phyloP scores from a whole-genome alignment of 768 basidiomycete genomes.

The Pholiota molesta region DNA sequence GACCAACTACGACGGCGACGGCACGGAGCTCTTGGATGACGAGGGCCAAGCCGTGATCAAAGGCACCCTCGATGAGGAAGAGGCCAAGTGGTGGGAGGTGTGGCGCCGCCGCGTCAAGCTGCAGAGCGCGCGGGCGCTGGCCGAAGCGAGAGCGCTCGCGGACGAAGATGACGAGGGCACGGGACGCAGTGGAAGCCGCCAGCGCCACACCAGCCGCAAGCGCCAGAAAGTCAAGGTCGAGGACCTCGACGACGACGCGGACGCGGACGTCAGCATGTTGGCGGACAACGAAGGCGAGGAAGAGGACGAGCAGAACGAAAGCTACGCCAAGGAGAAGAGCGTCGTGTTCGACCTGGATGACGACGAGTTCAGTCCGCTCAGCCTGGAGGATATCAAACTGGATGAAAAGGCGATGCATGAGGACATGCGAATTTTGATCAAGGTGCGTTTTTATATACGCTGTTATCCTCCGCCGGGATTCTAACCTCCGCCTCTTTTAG shows the following conservation, averaged over 20 bases:
- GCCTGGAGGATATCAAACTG: slow-evolving; percentile 64
- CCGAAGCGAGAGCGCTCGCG: slow-evolving; percentile 29
- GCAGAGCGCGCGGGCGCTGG: slow-evolving; percentile 18
- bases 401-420: slow-evolving; percentile 71
- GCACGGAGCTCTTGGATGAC: slow-evolving; percentile 25
- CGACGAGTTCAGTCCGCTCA: slow-evolving; percentile 42
- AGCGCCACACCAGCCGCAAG: slow-evolving; percentile 9
- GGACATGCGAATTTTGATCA: slow-evolving; percentile 91
- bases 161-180: slow-evolving; percentile 23
- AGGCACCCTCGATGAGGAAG: slow-evolving; percentile 54
- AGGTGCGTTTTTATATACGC: slow-evolving; percentile 52
- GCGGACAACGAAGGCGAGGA: slow-evolving; percentile 27
- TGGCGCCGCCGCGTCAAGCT: slow-evolving; percentile 63
- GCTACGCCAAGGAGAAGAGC: slow-evolving; percentile 13
- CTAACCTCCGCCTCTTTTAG: slow-evolving; percentile 39
- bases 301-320: slow-evolving; percentile 26
- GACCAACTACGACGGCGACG: slow-evolving; percentile 53
- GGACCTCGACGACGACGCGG: slow-evolving; percentile 29
- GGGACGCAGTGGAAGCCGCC: slow-evolving; percentile 1
- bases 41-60: slow-evolving; percentile 3
- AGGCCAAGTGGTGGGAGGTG: slow-evolving; percentile 66
- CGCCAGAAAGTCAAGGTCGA: slow-evolving; percentile 19
- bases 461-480: background rate
- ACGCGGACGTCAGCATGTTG: slow-evolving; percentile 24
- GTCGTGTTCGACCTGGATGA: slow-evolving; percentile 34